Percentiles rank a stretch among this genome's conserved stretches.
Evolutionary conservation across 2,329 filamentous ascomycete genomes (phyloP).

Genomic region (Sclerotiophoma versabilis): DNA sequence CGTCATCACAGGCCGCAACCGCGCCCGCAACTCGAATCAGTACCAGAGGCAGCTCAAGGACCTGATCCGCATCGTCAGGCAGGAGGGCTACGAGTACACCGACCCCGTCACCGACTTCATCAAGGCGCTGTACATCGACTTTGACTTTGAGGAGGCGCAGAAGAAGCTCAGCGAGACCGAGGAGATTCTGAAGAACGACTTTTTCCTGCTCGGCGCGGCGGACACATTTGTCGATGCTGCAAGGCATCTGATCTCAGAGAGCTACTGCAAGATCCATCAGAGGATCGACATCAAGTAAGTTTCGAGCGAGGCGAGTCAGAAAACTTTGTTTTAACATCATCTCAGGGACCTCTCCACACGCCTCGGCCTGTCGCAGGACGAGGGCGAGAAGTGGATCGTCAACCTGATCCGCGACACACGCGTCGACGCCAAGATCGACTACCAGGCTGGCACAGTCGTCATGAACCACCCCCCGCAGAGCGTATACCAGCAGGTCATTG

Average conservation of each 20-base stretch:
- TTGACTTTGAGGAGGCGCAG: slow-evolving; percentile 97
- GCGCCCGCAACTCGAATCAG: slow-evolving; percentile 78
- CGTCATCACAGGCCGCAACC: slow-evolving; percentile 83
- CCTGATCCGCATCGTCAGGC: slow-evolving; percentile 90
- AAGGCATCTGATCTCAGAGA: slow-evolving; percentile 95
- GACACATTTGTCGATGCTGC: slow-evolving; percentile 94
- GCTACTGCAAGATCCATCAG: slow-evolving; percentile 99
- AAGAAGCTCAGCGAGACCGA: slow-evolving; percentile 86
- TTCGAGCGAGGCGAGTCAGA: neutral
- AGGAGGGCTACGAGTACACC: slow-evolving; percentile 96
- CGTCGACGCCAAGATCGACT: slow-evolving; percentile 98
- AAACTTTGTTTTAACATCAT: slow-evolving; percentile 19
- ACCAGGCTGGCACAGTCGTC: slow-evolving; percentile 96
- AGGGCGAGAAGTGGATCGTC: slow-evolving; percentile 99
- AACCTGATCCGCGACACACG: slow-evolving; percentile 98
- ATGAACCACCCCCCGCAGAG: slow-evolving; percentile 99
- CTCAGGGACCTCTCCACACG: slow-evolving; percentile 83
- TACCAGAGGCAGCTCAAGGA: slow-evolving; percentile 99
- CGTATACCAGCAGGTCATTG: slow-evolving; percentile 99
- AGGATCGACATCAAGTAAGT: slow-evolving; percentile 91
- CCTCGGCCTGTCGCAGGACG: slow-evolving; percentile 88
- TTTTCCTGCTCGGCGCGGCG: slow-evolving; percentile 87
- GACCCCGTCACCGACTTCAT: slow-evolving; percentile 97
- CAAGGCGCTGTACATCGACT: slow-evolving; percentile 93
- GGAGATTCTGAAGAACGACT: slow-evolving; percentile 89